Conservation (phyloP, 257 asterid genomes). For the Coffea canephora region DNA sequence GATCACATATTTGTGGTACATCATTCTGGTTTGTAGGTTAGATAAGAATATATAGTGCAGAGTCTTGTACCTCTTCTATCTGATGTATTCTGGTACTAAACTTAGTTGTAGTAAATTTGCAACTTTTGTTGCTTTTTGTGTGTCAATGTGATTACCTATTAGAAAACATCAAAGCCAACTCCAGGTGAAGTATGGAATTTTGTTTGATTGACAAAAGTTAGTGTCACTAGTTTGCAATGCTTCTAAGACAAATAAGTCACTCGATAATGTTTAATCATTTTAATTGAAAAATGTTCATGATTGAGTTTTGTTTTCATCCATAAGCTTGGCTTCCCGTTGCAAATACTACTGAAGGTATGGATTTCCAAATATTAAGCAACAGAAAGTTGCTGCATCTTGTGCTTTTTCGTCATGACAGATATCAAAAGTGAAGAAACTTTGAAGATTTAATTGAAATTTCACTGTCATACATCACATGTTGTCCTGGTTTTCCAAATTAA, state of each 20-base stretch:
- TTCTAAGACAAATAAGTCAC: not conserved
- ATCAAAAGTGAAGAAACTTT: no score
- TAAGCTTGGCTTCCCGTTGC: not conserved
- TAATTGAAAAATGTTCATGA: not conserved
- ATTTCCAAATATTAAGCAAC: not conserved
- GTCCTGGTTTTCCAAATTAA: not conserved
- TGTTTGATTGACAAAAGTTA: not conserved
- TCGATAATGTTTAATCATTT: not conserved
- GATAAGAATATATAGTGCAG: not conserved
- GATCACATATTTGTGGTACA: not conserved
- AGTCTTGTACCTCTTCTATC: not conserved
- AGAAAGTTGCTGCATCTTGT: not conserved
- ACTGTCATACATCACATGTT: not conserved
- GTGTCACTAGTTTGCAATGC: not conserved
- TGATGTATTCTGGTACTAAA: not conserved
- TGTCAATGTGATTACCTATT: not conserved
- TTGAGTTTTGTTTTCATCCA: not conserved
- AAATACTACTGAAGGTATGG: not conserved
- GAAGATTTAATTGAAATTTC: not conserved
- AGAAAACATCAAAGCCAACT: not conserved
- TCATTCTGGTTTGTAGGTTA: not conserved
- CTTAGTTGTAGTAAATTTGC: not conserved
- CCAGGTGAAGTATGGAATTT: not conserved
- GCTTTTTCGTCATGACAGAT: not conserved
- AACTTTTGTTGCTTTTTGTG: not conserved